Conservation (phyloP, 306 rosid species). For the Crotalaria pallida region DNA sequence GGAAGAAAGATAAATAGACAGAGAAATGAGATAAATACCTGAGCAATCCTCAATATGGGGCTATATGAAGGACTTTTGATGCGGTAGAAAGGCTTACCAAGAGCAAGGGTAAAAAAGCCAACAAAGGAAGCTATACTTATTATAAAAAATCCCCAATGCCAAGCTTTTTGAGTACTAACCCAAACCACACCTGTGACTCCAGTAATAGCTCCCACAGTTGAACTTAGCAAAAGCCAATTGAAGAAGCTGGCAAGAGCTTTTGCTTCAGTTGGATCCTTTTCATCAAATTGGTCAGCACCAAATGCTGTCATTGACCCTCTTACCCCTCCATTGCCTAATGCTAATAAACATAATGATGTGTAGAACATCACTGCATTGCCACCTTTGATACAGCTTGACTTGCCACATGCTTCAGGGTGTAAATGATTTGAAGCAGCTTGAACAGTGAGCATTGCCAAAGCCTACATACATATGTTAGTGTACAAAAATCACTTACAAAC, state of each 20-base stretch:
- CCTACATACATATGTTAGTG: slow-evolving; percentile 35
- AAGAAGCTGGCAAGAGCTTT: slow-evolving; percentile 66
- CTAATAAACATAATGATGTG: slow-evolving; percentile 46
- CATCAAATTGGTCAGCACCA: slow-evolving; percentile 76
- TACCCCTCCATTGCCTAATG: slow-evolving; percentile 72
- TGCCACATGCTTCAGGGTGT: slow-evolving; percentile 45
- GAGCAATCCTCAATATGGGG: slow-evolving; percentile 50
- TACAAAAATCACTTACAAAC: neutral
- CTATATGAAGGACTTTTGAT: slow-evolving; percentile 50
- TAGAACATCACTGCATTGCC: slow-evolving; percentile 46
- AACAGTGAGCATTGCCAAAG: slow-evolving; percentile 46
- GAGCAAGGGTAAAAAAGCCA: slow-evolving; percentile 49
- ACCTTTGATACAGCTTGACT: slow-evolving; percentile 51
- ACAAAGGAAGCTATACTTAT: slow-evolving; percentile 41
- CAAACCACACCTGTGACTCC: slow-evolving; percentile 71
- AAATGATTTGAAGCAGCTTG: slow-evolving; percentile 50
- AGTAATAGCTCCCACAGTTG: slow-evolving; percentile 51
- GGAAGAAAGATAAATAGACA: neutral
- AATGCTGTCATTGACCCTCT: slow-evolving; percentile 70
- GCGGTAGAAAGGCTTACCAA: slow-evolving; percentile 76
- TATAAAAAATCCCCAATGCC: slow-evolving; percentile 77
- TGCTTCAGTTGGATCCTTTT: slow-evolving; percentile 48
- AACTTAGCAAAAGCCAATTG: slow-evolving; percentile 58
- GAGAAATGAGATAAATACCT: slow-evolving; percentile 25
- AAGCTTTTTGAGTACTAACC: slow-evolving; percentile 43